Percentiles rank a stretch among this genome's conserved stretches.
phyloP scores from a whole-genome alignment of 169 alveolate species.

The Plasmodium billcollinsi region DNA sequence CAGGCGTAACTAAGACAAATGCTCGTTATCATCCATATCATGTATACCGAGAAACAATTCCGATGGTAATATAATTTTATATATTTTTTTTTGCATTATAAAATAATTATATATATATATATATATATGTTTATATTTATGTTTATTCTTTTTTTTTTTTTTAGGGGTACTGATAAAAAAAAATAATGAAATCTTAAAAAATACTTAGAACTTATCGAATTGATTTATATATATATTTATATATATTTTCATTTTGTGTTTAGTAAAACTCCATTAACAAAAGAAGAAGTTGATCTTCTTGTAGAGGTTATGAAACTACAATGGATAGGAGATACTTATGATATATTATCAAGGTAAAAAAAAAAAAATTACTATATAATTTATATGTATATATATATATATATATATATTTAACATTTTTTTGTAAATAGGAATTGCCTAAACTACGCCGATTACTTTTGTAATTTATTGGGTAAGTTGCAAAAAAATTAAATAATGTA shows the following conservation, averaged over 20 bases:
- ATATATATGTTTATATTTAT: background rate
- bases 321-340: slow-evolving; percentile 71
- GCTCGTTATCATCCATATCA: no score
- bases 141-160: background rate
- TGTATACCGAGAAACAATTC: no score
- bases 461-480: slow-evolving; percentile 40
- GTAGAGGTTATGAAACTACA: slow-evolving; percentile 60
- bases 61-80: no score
- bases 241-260: background rate
- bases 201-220: background rate
- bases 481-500: background rate
- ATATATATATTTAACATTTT: background rate
- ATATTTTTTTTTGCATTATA: no score
- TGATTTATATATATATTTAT: background rate
- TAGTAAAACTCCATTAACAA: slow-evolving; percentile 58
- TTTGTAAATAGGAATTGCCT: slow-evolving; percentile 30
- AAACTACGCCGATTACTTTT: slow-evolving; percentile 62
- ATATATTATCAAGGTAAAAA: slow-evolving; percentile 59
- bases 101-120: background rate
- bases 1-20: slow-evolving; percentile 66
- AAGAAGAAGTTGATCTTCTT: slow-evolving; percentile 43
- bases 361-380: background rate
- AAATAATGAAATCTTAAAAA: background rate
- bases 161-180: slow-evolving; percentile 17
- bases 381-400: background rate